These are phyloP conservation scores for Myxozyma neotropica DNA, from an alignment of 805 yeast genomes.

Conservation along the genomic window DNA sequence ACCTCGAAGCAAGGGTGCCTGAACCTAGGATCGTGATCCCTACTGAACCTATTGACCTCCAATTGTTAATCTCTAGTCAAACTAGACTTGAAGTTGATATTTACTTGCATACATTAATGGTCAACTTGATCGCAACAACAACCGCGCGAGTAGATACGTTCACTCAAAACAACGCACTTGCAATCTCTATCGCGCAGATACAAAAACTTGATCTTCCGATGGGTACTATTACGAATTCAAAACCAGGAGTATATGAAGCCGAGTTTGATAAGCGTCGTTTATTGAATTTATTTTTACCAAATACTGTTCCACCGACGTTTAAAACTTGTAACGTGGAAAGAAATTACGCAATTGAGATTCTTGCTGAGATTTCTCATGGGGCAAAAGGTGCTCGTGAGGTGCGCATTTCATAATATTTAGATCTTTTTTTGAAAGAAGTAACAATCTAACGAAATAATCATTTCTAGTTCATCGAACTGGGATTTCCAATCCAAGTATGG, in stretches of 20 bases:
- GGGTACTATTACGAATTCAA: conserved; percentile 1
- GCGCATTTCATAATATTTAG: conserved; percentile 19
- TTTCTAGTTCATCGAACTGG: conserved; percentile 15
- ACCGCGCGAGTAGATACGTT: conserved; percentile 39
- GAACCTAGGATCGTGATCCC: conserved; percentile 55
- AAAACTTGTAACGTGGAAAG: conserved; percentile 58
- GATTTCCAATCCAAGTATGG: conserved; percentile 20
- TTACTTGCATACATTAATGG: conserved; percentile 47
- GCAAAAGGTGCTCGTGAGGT: conserved; percentile 45
- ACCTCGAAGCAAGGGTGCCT: conserved; percentile 54
- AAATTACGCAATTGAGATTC: conserved; percentile 46
- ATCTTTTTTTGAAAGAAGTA: background rate
- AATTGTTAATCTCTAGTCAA: conserved; percentile 22
- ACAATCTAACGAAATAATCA: background rate
- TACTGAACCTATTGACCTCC: conserved; percentile 40
- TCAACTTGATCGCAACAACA: conserved; percentile 43
- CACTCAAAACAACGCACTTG: conserved; percentile 23
- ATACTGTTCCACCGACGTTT: conserved; percentile 56
- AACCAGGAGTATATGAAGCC: conserved; percentile 18
- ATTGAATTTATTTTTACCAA: conserved; percentile 42
- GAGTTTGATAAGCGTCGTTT: conserved; percentile 13
- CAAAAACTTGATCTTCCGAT: conserved; percentile 28
- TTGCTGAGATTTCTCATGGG: conserved; percentile 41
- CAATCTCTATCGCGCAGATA: conserved; percentile 36
- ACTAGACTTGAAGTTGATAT: conserved; percentile 36